Base-by-base conservation (phyloP, 106 monocot species). In the Dioscorea dumetorum region DNA sequence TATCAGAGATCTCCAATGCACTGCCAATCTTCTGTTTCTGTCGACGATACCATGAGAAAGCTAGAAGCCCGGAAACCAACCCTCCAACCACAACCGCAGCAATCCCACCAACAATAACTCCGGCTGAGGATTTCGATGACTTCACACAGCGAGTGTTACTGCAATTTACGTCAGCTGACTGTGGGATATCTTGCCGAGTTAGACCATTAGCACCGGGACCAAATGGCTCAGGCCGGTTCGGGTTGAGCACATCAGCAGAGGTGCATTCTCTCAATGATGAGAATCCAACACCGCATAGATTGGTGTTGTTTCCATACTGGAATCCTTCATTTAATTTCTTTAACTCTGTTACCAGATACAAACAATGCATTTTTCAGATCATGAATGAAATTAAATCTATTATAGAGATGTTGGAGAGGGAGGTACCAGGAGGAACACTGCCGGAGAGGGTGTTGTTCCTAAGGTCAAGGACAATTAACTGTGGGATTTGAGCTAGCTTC, bases 381-480 rank as follows among this genome's bases (percentile, higher is more conserved):
- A 76, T 8, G 5, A 57, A 64, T 20, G 32, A 13, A 34, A 35
- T 21, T 12, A 0, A 49, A 52, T 5, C 13, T 12, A 67, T 28
- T 52, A 31, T 18, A 59, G 19, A 20, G 28, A 61, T 16, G 2
- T 12, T 50, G 50, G 21, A 18, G 33, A 32, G 14, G 21, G 22
- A 63, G 22, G 85, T 86, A 90, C 93, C 93, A n/a, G 76, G 52
- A 50, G 89, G 93, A 23, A 94, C 89, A 78, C 54, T 82, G 77
- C 93, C 89, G 16, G 93, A 89, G 16, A 94, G 82, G 22, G 81
- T 71, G 77, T 94, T 94, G 77, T 86, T 86, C 54, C 79, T 75
- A 22, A 94, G 82, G 67, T 94, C 93, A 10, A 94, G 67, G 8
- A 86, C 73, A 0, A 32, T 49, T 18, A 94, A 71, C 24, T 56